Percentiles rank a stretch among this genome's conserved stretches.
Evolutionary conservation across 2,329 filamentous ascomycete species (phyloP).

Genomic region (Knoxdaviesia capensis): DNA sequence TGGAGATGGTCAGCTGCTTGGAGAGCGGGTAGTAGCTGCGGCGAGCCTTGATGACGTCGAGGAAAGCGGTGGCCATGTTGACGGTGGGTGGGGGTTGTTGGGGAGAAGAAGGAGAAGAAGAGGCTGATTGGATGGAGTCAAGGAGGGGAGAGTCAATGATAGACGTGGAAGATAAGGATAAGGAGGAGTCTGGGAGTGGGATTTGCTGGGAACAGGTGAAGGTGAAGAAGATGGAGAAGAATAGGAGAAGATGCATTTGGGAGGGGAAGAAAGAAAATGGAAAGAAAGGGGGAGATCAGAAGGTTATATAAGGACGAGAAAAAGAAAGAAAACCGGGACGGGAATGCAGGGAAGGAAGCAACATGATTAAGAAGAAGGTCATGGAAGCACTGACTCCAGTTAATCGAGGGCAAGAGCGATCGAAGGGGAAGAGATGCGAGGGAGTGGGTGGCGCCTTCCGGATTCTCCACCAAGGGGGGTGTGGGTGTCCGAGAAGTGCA

Average conservation of each 20-base stretch:
- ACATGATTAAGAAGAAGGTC: no score
- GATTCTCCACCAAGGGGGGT: no score
- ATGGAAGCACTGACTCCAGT: no score
- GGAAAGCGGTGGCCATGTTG: slow-evolving; percentile 29
- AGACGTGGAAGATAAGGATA: slow-evolving; percentile 1
- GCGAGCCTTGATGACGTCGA: slow-evolving; percentile 46
- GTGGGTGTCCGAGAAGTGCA: no score
- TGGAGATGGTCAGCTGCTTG: slow-evolving; percentile 38
- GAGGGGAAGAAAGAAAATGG: background rate
- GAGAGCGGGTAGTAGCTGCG: slow-evolving; percentile 49
- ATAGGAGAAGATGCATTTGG: background rate
- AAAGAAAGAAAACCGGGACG: no score
- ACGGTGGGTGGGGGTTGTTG: slow-evolving; percentile 8
- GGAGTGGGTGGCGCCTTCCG: no score
- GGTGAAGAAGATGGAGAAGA: background rate
- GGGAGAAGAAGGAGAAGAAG: background rate
- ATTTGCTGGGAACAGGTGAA: background rate
- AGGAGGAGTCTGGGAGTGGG: background rate
- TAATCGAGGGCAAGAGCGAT: no score
- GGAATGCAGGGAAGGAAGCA: no score
- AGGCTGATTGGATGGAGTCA: background rate
- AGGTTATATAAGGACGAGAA: no score
- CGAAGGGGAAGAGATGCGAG: no score
- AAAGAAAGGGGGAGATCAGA: background rate
- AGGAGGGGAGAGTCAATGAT: background rate